Base-by-base conservation (phyloP, 768 basidiomycete genomes). In the Mycena galericulata region DNA sequence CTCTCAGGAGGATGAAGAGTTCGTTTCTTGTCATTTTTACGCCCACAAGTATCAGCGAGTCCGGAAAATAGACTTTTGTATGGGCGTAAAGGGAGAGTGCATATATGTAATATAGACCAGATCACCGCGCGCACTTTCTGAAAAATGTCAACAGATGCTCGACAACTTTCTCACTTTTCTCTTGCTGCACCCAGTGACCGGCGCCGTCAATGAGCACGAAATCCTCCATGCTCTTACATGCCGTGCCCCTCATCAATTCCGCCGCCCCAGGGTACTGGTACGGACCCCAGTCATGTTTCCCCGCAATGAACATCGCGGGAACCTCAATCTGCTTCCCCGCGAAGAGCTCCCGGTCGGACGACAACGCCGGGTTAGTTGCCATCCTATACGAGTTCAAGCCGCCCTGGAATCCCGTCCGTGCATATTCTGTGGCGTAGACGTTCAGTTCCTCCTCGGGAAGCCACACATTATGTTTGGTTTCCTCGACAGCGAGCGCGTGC, bases 381-480 rank as follows among this genome's bases (percentile, higher is more conserved):
- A 80, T 78, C 29, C 89, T 83, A 72, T 90, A 90, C 65, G 83
- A 78, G 70, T 90, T 89, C 58, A 90, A 75, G 29, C 87, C 88
- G n/a, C 88, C 89, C 72, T 90, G 89, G 65, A 90, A 90, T 1
- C 90, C 88, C 2, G 86, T 88, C 45, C 83, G 79, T 0, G 72
- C 69, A 64, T 84, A 91, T 69, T 85, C 85, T 24, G 80, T 70
- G 2, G 84, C 81, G 71, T 89, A 90, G 14, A 88, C 82, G 0
- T 64, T 75, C 15, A 89, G 81, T 53, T 87, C 87, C 1, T 78
- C 81, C 12, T 86, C 84, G 5, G 83, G 64, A 11, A 90, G 76
- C 89, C 89, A 91, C 12, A 60, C 45, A 41, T 79, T 79, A 12
- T 47, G 38, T 12, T 65, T 51, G 8, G 80, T 70, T 56, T 80